Evolutionary conservation across 805 yeast species (phyloP).

Genomic region (Candida maltosa): DNA sequence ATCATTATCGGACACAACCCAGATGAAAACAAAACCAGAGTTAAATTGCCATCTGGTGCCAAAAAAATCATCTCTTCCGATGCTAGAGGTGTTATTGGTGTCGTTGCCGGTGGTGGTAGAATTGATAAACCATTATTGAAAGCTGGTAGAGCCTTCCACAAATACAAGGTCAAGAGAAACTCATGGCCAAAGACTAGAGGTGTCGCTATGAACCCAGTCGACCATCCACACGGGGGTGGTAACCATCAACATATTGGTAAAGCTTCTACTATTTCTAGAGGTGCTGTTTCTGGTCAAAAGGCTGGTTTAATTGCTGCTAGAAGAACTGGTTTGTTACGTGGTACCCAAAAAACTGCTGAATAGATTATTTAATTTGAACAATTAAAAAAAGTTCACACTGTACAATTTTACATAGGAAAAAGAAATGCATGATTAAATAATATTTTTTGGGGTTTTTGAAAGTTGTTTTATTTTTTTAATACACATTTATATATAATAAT

Average conservation of each 20-base stretch:
- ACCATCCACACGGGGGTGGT: conserved; percentile 99
- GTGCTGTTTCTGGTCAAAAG: conserved; percentile 39
- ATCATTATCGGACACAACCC: conserved; percentile 99
- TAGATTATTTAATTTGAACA: conserved; percentile 14
- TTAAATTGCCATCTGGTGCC: conserved; percentile 98
- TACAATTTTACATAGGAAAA: conserved; percentile 12
- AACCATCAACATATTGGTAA: conserved; percentile 36
- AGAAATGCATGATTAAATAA: conserved; percentile 8
- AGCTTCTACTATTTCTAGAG: conserved; percentile 39
- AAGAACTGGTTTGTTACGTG: conserved; percentile 38
- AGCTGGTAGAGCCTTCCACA: conserved; percentile 99
- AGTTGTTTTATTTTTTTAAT: neutral
- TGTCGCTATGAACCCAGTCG: conserved; percentile 99
- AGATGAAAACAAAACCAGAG: conserved; percentile 98
- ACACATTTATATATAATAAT: neutral
- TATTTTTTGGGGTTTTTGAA: neutral
- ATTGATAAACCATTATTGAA: conserved; percentile 98
- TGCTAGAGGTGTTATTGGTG: conserved; percentile 99
- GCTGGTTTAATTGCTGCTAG: conserved; percentile 39
- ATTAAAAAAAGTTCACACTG: too few relatives aligned
- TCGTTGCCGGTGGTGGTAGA: conserved; percentile 99
- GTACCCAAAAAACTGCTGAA: conserved; percentile 36
- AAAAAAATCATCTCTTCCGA: conserved; percentile 93
- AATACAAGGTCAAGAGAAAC: conserved; percentile 99
- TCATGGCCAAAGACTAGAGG: conserved; percentile 99